phyloP scores from a whole-genome alignment of 768 basidiomycete species.

The Epithele typhae region DNA sequence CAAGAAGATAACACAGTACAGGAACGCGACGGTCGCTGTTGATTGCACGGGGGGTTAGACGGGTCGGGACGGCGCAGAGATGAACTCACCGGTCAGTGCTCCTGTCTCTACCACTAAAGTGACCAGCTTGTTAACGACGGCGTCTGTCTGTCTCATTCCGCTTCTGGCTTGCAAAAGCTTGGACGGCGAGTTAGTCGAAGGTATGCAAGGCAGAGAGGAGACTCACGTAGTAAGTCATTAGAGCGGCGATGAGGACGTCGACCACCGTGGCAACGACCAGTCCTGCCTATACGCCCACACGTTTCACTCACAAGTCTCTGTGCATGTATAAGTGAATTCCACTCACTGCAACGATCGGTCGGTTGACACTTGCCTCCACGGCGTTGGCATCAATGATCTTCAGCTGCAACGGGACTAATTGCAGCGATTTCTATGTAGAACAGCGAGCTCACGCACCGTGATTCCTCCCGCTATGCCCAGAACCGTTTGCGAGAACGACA shows the following conservation, averaged over 20 bases:
- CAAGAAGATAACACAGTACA: background rate
- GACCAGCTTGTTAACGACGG: constrained; percentile 4
- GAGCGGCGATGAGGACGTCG: constrained; percentile 7
- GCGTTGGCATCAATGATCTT: no score
- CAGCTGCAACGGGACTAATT: no score
- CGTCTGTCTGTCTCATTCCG: constrained; percentile 3
- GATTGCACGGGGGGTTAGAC: no score
- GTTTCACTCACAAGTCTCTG: no score
- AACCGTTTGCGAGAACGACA: constrained; percentile 1
- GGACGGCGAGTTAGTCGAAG: no score
- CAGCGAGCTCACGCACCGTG: no score
- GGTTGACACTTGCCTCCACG: no score
- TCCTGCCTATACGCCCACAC: background rate
- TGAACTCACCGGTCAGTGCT: background rate
- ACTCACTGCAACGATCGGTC: no score
- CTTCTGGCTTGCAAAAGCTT: constrained; percentile 6
- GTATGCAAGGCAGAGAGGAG: no score
- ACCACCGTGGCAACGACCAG: background rate
- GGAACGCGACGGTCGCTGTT: constrained; percentile 5
- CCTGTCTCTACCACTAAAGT: constrained; percentile 7
- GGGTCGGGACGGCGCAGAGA: background rate
- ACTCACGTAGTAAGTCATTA: constrained; percentile 8
- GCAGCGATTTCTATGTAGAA: no score
- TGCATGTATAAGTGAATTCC: no score
- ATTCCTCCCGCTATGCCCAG: background rate